Percentiles rank a stretch among this genome's conserved stretches.
phyloP scores from a whole-genome alignment of 768 basidiomycete species.

The Agaricus blazei region DNA sequence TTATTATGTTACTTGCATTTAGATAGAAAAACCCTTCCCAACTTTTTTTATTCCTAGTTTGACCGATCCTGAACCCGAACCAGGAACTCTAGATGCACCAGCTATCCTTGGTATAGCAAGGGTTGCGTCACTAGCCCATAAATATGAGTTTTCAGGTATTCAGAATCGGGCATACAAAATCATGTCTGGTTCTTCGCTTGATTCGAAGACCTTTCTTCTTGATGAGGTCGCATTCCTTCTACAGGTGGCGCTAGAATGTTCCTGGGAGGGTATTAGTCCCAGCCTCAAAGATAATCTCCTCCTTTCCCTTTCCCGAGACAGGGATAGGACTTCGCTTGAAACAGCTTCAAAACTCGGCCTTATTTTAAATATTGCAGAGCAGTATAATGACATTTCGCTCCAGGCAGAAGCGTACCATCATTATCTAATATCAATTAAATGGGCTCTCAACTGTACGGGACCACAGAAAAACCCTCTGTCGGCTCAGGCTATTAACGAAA shows the following conservation, averaged over 20 bases:
- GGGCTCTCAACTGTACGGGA: background rate
- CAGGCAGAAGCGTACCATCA: background rate
- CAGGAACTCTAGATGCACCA: background rate
- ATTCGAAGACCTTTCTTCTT: background rate
- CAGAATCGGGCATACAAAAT: background rate
- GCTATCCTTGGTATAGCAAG: background rate
- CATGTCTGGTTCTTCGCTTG: background rate
- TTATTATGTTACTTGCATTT: background rate
- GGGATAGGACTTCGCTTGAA: background rate
- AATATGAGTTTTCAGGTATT: background rate
- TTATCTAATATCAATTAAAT: background rate
- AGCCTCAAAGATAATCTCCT: background rate
- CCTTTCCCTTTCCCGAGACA: background rate
- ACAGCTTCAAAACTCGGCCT: background rate
- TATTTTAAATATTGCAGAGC: background rate
- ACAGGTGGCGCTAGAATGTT: background rate
- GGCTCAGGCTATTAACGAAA: background rate
- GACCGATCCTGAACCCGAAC: background rate
- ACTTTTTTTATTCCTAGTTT: background rate
- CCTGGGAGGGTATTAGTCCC: background rate
- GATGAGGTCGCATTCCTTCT: background rate
- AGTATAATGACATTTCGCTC: background rate
- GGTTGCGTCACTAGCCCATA: background rate
- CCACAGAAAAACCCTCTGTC: background rate
- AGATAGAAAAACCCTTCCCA: too few relatives aligned